phyloP scores from a whole-genome alignment of 83 land plant species.

The Thuja plicata region DNA sequence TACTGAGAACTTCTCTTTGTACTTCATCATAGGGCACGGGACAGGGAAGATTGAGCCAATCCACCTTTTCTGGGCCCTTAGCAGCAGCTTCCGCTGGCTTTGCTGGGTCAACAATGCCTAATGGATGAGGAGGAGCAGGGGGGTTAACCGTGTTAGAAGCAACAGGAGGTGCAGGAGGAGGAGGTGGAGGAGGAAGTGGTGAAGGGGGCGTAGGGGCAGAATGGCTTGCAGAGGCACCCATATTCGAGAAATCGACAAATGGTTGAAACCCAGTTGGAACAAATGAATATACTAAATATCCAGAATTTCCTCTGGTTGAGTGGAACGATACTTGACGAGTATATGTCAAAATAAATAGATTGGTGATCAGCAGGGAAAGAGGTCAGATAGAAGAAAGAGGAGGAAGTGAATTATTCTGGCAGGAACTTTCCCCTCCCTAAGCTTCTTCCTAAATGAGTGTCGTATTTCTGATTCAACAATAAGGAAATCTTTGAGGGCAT shows the following conservation, averaged over 20 bases:
- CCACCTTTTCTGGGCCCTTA: slow-evolving; percentile 44
- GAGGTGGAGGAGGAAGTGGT: slow-evolving; percentile 17
- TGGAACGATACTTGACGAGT: background rate
- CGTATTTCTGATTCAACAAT: background rate
- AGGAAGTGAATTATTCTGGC: background rate
- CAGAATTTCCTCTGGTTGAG: background rate
- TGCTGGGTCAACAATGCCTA: slow-evolving; percentile 20
- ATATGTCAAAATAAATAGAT: background rate
- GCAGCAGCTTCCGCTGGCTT: background rate
- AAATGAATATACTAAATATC: background rate
- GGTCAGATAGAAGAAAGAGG: background rate
- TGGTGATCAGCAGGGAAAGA: background rate
- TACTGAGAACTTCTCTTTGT: slow-evolving; percentile 73
- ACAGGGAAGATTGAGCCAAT: slow-evolving; percentile 73
- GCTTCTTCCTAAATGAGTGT: background rate
- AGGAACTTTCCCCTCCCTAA: background rate
- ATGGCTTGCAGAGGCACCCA: slow-evolving; percentile 34
- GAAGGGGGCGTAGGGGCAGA: slow-evolving; percentile 13
- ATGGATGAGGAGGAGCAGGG: slow-evolving; percentile 21
- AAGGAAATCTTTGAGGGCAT: background rate
- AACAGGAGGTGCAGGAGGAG: slow-evolving; percentile 21
- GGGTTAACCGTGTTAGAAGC: background rate
- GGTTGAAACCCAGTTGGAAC: background rate
- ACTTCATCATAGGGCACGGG: slow-evolving; percentile 80
- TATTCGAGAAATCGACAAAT: background rate